A percentile compares a stretch with the other conserved stretches of the same genome.
phyloP scores from a whole-genome alignment of 163 green algal genomes.

The Chloromonas sp. region DNA sequence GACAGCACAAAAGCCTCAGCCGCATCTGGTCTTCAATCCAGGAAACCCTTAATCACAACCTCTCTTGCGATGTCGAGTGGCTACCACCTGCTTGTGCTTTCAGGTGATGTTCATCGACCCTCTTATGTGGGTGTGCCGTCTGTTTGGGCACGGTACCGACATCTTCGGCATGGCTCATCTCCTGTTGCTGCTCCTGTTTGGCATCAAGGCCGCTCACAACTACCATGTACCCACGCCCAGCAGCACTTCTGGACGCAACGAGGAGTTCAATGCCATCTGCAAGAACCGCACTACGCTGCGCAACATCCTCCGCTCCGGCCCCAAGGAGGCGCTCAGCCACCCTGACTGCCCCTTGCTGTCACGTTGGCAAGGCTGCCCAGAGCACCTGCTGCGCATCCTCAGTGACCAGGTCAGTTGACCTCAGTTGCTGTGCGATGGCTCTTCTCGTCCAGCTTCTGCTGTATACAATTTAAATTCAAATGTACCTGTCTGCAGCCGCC shows the following conservation, averaged over 20 bases:
- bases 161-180: not conserved
- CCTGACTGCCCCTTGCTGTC: not conserved
- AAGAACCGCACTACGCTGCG: not conserved
- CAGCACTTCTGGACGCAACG: not conserved
- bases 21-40: too few species aligned
- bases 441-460: too few species aligned
- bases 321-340: not conserved
- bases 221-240: not conserved
- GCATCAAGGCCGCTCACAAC: not conserved
- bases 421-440: too few species aligned
- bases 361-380: not conserved
- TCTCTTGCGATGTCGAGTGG: too few species aligned
- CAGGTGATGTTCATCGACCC: not conserved
- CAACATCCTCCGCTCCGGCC: not conserved
- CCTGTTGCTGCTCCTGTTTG: not conserved
- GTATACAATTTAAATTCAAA: too few species aligned
- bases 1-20: too few species aligned
- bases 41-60: too few species aligned
- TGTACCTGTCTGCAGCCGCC: too few species aligned
- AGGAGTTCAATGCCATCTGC: not conserved
- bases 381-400: not conserved
- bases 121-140: not conserved
- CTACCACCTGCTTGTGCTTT: too few species aligned
- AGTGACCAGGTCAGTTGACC: not conserved
- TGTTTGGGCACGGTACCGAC: not conserved